Evolutionary conservation across 306 rosid species (phyloP), one percentile per base, ranked within the genome.

Genomic region (Sicyos edulis): DNA sequence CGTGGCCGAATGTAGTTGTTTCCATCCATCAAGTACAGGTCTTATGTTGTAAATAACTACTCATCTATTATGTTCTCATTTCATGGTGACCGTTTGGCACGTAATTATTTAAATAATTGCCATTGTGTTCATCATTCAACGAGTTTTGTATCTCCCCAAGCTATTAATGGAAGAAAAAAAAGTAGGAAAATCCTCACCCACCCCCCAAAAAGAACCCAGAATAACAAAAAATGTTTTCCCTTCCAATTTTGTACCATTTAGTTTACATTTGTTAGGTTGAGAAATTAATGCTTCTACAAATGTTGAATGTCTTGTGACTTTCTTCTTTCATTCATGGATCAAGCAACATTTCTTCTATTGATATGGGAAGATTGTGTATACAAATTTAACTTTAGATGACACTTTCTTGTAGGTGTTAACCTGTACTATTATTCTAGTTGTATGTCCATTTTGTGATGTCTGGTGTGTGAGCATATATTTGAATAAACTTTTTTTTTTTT

Each of bases 41-140:
- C 95, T 92, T 86, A 82, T 51, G 45, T 69, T 69, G 90, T 89
- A 83, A 79, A 78, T 76, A 37, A 24, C 71, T 76, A 54, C 42
- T 40, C 52, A 6, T 66, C 75, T 21, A 74, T 16, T 66, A 42
- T 51, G 40, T 32, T 56, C 51, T 74, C 76, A 59, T 79, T 77
- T 45, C 49, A 21, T 68, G 58, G 74, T 70, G 77, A 77, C 74
- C 74, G 24, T 37, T 54, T 64, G 81, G 82, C 78, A 45, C 80
- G 57, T n/a, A 75, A 65, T 80, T 57, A 71, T 72, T 54, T 59
- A 71, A 81, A 86, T 75, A 81, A 75, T 75, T 85, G 86, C 75
- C 81, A 77, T 61, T 57, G 56, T 21, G 78, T 78, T 80, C 68
- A 58, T 79, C 79, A 81, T 76, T 74, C 59, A 64, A 78, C 74